phyloP scores from a whole-genome alignment of 179 eudicot species.

The Drosera spatulata region DNA sequence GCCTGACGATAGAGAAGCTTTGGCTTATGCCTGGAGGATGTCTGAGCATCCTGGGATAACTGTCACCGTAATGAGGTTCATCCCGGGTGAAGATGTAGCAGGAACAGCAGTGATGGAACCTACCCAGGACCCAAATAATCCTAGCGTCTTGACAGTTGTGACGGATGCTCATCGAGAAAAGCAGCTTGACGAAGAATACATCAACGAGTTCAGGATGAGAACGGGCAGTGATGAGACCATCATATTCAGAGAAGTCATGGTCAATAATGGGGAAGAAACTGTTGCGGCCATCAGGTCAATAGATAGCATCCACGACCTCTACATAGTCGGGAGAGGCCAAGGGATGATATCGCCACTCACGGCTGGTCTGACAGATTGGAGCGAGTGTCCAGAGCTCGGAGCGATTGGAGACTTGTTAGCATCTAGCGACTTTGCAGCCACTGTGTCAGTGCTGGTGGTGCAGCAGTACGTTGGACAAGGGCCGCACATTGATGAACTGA shows the following conservation, averaged over 20 bases:
- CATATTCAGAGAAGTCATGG: slow-evolving; percentile 18
- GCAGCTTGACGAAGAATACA: slow-evolving; percentile 31
- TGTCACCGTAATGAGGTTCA: slow-evolving; percentile 33
- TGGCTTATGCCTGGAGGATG: slow-evolving; percentile 40
- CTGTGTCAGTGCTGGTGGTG: slow-evolving; percentile 35
- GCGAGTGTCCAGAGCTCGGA: slow-evolving; percentile 49
- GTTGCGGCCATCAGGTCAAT: slow-evolving; percentile 30
- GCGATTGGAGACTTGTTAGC: slow-evolving; percentile 39
- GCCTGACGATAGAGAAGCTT: slow-evolving; percentile 55
- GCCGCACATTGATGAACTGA: slow-evolving; percentile 15
- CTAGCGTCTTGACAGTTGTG: slow-evolving; percentile 16
- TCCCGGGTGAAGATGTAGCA: slow-evolving; percentile 26
- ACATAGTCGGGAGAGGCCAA: slow-evolving; percentile 33
- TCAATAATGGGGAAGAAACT: slow-evolving; percentile 39
- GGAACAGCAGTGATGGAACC: slow-evolving; percentile 9
- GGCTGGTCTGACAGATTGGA: slow-evolving; percentile 40
- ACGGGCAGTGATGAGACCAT: slow-evolving; percentile 15
- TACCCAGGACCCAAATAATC: slow-evolving; percentile 11
- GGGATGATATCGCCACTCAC: slow-evolving; percentile 23
- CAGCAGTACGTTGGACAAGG: slow-evolving; percentile 33
- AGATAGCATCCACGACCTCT: slow-evolving; percentile 27
- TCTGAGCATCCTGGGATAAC: slow-evolving; percentile 24
- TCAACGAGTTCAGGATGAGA: slow-evolving; percentile 25
- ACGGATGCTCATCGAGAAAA: slow-evolving; percentile 32
- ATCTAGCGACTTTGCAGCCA: slow-evolving; percentile 30